Conservation (phyloP, 495 filamentous ascomycete species). For the Neurospora terricola region DNA sequence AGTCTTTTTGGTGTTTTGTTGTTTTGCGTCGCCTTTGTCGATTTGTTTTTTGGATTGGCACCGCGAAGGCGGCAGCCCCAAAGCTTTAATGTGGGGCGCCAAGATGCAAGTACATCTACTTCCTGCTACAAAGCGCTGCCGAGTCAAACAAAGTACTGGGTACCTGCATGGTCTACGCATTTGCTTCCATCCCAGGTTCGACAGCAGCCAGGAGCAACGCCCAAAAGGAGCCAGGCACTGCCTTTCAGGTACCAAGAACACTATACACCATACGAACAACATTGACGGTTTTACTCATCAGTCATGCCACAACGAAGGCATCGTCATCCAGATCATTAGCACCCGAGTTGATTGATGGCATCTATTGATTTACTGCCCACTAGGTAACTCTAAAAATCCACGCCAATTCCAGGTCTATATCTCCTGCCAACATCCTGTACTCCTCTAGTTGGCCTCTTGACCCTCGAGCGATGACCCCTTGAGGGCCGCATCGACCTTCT, state of each 20-base stretch:
- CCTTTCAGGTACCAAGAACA: background rate
- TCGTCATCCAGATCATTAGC: no score
- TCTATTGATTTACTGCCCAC: background rate
- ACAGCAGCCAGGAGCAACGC: background rate
- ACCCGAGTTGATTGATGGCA: background rate
- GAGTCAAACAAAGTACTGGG: background rate
- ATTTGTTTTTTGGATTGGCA: background rate
- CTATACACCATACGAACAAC: background rate
- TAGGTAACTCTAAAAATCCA: background rate
- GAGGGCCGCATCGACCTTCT: constrained; percentile 54
- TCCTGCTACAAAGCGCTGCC: background rate
- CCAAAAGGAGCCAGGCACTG: background rate
- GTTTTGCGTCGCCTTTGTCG: background rate
- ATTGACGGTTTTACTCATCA: no score
- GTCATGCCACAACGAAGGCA: background rate
- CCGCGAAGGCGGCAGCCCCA: background rate
- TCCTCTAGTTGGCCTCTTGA: background rate
- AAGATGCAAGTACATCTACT: background rate
- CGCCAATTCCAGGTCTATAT: background rate
- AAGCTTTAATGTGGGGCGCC: constrained; percentile 3
- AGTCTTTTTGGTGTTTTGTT: constrained; percentile 5
- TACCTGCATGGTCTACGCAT: background rate
- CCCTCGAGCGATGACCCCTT: constrained; percentile 27
- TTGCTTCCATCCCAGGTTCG: background rate
- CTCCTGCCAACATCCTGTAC: background rate